These are phyloP conservation scores for Exophiala oligosperma DNA, from an alignment of 2,329 filamentous ascomycete genomes.

Conservation along the genomic window DNA sequence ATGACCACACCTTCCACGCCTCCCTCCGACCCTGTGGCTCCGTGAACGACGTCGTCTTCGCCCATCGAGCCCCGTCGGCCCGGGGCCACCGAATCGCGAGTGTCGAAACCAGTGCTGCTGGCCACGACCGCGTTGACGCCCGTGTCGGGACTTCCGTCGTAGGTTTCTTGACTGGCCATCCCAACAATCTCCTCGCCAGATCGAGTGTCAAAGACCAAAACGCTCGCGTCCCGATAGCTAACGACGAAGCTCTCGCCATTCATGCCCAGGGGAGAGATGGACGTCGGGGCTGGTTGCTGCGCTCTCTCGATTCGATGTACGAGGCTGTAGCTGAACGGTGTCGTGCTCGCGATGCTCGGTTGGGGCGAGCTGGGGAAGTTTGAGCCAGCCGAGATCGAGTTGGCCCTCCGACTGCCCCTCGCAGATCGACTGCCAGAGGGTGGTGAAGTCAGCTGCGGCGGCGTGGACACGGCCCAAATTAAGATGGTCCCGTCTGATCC, in stretches of 20 bases:
- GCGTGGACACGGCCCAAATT: conserved; percentile 90
- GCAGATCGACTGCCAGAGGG: conserved; percentile 68
- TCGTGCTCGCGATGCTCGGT: conserved; percentile 79
- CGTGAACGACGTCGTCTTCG: conserved; percentile 72
- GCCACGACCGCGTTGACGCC: conserved; percentile 90
- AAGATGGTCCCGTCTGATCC: conserved; percentile 88
- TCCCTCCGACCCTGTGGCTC: conserved; percentile 79
- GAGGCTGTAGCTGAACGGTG: conserved; percentile 83
- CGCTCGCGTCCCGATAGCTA: conserved; percentile 84
- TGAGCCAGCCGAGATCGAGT: conserved; percentile 92
- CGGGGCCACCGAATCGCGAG: conserved; percentile 59
- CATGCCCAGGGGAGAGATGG: conserved; percentile 82
- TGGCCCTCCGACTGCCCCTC: conserved; percentile 77
- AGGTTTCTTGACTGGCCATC: conserved; percentile 94
- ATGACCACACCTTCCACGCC: conserved; percentile 92
- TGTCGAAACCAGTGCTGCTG: conserved; percentile 77
- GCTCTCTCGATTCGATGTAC: conserved; percentile 79
- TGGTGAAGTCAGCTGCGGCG: conserved; percentile 80
- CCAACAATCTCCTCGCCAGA: conserved; percentile 87
- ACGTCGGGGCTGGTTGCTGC: conserved; percentile 74
- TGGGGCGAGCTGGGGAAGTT: conserved; percentile 89
- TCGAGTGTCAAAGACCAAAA: conserved; percentile 88
- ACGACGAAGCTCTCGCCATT: conserved; percentile 89
- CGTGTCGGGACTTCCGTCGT: conserved; percentile 79
- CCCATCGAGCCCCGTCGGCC: conserved; percentile 65